phyloP scores from a whole-genome alignment of 1,284 basidiomycete species.

The Ceratobasidium sp. region DNA sequence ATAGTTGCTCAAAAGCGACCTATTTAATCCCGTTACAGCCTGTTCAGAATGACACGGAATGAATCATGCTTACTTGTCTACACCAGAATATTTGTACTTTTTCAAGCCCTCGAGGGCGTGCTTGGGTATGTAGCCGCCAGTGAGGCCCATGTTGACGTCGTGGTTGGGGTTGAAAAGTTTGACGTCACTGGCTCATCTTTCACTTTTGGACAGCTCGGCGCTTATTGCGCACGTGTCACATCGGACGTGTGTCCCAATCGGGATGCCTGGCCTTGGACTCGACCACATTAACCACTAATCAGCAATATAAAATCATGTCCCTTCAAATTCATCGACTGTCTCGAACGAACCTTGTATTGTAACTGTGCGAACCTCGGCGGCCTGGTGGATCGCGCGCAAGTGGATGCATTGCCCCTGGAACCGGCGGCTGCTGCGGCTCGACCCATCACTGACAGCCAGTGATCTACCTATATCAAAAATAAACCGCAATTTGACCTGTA shows the following conservation, averaged over 20 bases:
- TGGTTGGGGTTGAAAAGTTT: conserved; percentile 19
- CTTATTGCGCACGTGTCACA: not conserved
- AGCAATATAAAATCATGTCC: too few relatives aligned
- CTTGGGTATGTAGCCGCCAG: conserved; percentile 47
- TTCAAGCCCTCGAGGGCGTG: conserved; percentile 55
- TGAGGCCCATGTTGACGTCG: conserved; percentile 24
- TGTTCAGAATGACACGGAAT: conserved; percentile 13
- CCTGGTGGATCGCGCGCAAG: too few relatives aligned
- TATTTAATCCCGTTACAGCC: conserved; percentile 45
- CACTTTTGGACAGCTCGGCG: not conserved
- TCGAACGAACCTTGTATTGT: too few relatives aligned
- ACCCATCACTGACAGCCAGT: not conserved
- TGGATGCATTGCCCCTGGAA: too few relatives aligned
- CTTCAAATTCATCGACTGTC: too few relatives aligned
- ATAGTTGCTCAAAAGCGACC: conserved; percentile 78
- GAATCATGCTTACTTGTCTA: conserved; percentile 56
- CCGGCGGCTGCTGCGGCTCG: not conserved
- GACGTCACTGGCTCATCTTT: conserved; percentile 8
- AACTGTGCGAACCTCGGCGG: too few relatives aligned
- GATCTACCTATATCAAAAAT: too few relatives aligned
- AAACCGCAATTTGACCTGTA: too few relatives aligned
- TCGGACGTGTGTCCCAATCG: too few relatives aligned
- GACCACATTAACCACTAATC: too few relatives aligned
- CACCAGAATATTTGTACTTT: conserved; percentile 62
- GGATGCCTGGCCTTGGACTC: not conserved